Base-by-base conservation (phyloP, 1,284 basidiomycete species). In the Exsudoporus floridanus region DNA sequence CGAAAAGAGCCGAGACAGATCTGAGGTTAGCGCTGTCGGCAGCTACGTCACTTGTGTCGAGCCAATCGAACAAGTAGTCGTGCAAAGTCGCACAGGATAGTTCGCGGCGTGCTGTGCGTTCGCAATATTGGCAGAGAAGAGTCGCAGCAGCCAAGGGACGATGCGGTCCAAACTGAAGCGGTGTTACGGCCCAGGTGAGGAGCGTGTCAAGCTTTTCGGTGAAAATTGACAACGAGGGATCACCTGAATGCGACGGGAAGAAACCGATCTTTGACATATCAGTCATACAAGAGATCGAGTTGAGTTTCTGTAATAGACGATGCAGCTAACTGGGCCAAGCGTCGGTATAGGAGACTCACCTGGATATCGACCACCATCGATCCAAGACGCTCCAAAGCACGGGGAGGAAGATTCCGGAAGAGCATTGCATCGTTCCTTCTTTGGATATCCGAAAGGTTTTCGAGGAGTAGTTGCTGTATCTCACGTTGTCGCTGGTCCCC, bases 131-230 rank as follows among this genome's bases (percentile, higher is more conserved):
- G 18, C 77, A 78, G 45, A 95, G 81, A 36, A 96, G 74, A 5
- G 88, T 88, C 16, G 84, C 84, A 0, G 86, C 90, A 14, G 86
- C 90, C 60, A 90, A 91, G 5, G 90, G 85, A 21, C 94, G 82
- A 63, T 94, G 93, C 39, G 89, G 83, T 3, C 92, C 92, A 49
- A 90, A 90, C 67, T 93, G 91, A 28, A 90, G 77, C 7, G 86
- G 81, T 0, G 91, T 91, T 50, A 94, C 87, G 56, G 86, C 84
- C 94, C 93, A 96, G 1, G 89, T 90, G 25, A 96, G 78, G 3
- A 95, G 78, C 50, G 88, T 83, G 60, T 90, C 85, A 19, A 94
- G 77, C 66, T 94, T 93, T 52, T 78, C 77, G n/a, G 75, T 69
- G 59, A 90, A 86, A 14, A 66, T 69, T 3, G 70, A 70, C 25